Conservation (phyloP, 78 protist species). For the Tieghemostelium lacteum region DNA sequence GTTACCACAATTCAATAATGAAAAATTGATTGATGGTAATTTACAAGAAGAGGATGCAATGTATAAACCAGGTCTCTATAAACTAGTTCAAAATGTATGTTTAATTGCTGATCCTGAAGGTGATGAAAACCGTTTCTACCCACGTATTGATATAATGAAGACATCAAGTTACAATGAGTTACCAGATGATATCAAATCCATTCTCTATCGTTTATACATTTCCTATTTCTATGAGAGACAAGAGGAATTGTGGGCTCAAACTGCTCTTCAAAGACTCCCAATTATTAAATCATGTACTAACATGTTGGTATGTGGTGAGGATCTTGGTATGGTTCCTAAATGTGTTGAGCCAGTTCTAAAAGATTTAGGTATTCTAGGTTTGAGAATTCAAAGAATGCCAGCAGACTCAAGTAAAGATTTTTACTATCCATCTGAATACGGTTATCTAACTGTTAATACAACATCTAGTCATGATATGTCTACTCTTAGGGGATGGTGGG, state of each 20-base stretch:
- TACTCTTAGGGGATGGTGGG: conserved; percentile 87
- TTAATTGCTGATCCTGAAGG: not conserved
- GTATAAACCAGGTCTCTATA: conserved; percentile 76
- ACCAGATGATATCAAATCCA: conserved; percentile 50
- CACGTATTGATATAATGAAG: conserved; percentile 77
- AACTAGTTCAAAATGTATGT: conserved; percentile 48
- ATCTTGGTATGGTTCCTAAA: conserved; percentile 88
- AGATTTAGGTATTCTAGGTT: conserved; percentile 66
- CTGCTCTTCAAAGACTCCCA: conserved; percentile 81
- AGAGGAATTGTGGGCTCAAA: conserved; percentile 81
- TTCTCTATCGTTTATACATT: conserved; percentile 58
- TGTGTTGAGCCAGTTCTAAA: conserved; percentile 79
- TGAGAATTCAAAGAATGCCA: conserved; percentile 85
- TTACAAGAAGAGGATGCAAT: conserved; percentile 7
- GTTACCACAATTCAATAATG: conserved; percentile 44
- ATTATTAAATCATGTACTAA: conserved; percentile 51
- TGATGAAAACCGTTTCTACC: conserved; percentile 62
- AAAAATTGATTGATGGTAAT: conserved; percentile 36
- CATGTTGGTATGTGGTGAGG: conserved; percentile 93
- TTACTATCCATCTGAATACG: conserved; percentile 63
- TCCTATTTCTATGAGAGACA: conserved; percentile 81
- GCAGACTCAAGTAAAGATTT: conserved; percentile 54
- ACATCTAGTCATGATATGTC: conserved; percentile 89
- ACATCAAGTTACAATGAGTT: conserved; percentile 76
- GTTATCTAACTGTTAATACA: conserved; percentile 81